These are phyloP conservation scores for Cercophora samala DNA, from an alignment of 495 filamentous ascomycete genomes.

Conservation along the genomic window DNA sequence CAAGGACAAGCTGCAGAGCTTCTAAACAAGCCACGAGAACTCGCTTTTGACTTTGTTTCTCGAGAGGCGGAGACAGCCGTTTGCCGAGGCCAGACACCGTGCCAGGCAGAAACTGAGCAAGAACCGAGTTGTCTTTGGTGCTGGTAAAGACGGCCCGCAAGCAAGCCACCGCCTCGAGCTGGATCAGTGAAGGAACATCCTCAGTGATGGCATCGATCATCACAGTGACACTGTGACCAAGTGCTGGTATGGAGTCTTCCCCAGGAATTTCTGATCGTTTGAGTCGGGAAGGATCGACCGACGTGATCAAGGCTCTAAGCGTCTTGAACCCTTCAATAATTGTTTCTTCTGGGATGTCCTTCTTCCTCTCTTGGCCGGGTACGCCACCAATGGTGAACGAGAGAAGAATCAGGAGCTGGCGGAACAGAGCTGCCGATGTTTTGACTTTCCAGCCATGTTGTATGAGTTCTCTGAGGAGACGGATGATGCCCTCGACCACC, in stretches of 20 bases:
- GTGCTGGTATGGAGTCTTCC: slow-evolving; percentile 64
- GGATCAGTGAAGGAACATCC: slow-evolving; percentile 58
- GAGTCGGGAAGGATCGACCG: slow-evolving; percentile 31
- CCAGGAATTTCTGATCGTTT: slow-evolving; percentile 23
- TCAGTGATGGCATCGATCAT: slow-evolving; percentile 68
- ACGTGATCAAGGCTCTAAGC: slow-evolving; percentile 40
- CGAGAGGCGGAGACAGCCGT: slow-evolving; percentile 64
- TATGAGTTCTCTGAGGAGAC: slow-evolving; percentile 69
- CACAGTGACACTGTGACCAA: slow-evolving; percentile 80
- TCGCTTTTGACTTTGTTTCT: slow-evolving; percentile 59
- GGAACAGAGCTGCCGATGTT: slow-evolving; percentile 65
- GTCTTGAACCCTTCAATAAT: slow-evolving; percentile 50
- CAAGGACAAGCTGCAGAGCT: slow-evolving; percentile 57
- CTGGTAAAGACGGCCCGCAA: slow-evolving; percentile 59
- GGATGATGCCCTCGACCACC: slow-evolving; percentile 70
- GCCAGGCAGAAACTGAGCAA: slow-evolving; percentile 83
- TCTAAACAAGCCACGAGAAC: slow-evolving; percentile 61
- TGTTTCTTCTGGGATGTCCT: slow-evolving; percentile 64
- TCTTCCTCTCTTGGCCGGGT: slow-evolving; percentile 47
- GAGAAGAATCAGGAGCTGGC: slow-evolving; percentile 81
- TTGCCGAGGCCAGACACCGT: slow-evolving; percentile 79
- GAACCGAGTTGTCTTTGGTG: slow-evolving; percentile 64
- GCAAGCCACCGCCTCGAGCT: slow-evolving; percentile 62
- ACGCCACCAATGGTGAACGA: slow-evolving; percentile 75
- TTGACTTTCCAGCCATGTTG: slow-evolving; percentile 70